Percentiles rank a stretch among this genome's conserved stretches.
phyloP scores from a whole-genome alignment of 495 filamentous ascomycete genomes.

The Apiosordaria backusii region DNA sequence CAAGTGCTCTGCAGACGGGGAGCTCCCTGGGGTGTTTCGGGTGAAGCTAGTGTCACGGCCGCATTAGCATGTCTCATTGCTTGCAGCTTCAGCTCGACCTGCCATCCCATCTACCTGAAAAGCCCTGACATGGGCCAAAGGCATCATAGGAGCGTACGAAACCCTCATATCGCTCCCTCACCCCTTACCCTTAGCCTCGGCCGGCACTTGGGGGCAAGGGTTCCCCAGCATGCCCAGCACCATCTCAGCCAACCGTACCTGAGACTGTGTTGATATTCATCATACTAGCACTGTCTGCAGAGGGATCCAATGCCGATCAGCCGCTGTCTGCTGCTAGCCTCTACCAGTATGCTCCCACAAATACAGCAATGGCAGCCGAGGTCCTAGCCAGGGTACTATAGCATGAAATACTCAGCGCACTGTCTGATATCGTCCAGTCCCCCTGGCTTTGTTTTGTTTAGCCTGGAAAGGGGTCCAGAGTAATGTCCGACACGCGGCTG shows the following conservation, averaged over 20 bases:
- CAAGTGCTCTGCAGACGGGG: background rate
- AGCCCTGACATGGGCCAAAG: constrained; percentile 6
- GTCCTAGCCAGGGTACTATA: background rate
- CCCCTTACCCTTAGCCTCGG: background rate
- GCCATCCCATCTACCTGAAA: constrained; percentile 12
- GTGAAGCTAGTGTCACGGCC: background rate
- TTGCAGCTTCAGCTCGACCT: constrained; percentile 5
- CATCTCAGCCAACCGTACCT: background rate
- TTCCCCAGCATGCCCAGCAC: background rate
- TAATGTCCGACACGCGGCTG: constrained; percentile 8
- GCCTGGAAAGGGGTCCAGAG: constrained; percentile 11
- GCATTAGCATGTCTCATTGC: constrained; percentile 7
- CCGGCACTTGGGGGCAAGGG: background rate
- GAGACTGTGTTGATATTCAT: background rate
- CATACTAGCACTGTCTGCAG: background rate
- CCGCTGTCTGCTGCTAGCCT: background rate
- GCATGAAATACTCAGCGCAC: background rate
- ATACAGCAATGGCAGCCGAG: constrained; percentile 4
- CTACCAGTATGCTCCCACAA: background rate
- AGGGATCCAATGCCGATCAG: constrained; percentile 10
- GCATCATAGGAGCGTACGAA: background rate
- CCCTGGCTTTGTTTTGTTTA: constrained; percentile 10
- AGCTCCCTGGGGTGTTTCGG: background rate
- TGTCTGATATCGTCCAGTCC: background rate
- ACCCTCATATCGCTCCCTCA: background rate